Percentiles rank a stretch among this genome's conserved stretches.
Evolutionary conservation across 768 basidiomycete genomes (phyloP).

Genomic region (Lanmaoa pseudosensibilis): DNA sequence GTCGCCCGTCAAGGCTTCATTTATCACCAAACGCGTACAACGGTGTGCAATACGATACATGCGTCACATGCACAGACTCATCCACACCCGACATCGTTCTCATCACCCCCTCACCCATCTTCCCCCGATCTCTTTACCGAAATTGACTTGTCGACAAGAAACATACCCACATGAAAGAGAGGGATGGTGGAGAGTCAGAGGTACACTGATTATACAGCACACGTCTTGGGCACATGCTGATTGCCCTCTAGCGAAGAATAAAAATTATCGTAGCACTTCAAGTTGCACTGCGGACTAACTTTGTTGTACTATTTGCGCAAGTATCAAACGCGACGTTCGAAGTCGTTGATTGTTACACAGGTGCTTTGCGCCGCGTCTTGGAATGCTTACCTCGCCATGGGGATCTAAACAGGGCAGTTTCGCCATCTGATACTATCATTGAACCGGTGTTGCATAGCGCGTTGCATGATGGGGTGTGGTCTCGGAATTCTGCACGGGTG

Average conservation of each 20-base stretch:
- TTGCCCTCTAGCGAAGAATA: not conserved
- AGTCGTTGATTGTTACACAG: not conserved
- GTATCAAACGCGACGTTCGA: not conserved
- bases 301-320: not conserved
- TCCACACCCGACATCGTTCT: not conserved
- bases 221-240: not conserved
- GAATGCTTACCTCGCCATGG: not conserved
- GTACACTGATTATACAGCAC: constrained; percentile 3
- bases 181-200: not conserved
- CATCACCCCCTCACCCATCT: not conserved
- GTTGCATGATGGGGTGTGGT: no score
- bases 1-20: not conserved
- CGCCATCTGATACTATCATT: not conserved
- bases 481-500: no score
- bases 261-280: not conserved
- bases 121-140: not conserved
- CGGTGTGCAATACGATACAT: not conserved
- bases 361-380: not conserved
- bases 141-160: not conserved
- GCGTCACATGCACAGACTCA: not conserved
- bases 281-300: not conserved
- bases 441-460: no score
- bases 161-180: constrained; percentile 5
- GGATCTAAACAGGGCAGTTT: not conserved
- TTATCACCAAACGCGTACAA: constrained; percentile 2